These are phyloP conservation scores for Alternaria panax DNA, from an alignment of 2,329 filamentous ascomycete species.

Conservation along the genomic window DNA sequence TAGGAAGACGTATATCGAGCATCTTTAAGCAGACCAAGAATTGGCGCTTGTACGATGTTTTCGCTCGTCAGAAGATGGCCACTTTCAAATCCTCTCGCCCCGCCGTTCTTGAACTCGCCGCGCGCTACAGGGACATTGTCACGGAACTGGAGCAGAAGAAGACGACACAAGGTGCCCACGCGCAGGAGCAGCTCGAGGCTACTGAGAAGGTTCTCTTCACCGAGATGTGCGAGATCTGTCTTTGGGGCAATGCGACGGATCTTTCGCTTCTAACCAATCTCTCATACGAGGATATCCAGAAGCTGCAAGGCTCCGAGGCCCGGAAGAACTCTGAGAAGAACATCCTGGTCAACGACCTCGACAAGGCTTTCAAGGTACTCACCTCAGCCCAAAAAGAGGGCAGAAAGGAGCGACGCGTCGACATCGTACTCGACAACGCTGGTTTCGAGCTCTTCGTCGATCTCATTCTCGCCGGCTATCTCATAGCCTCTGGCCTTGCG, in stretches of 20 bases:
- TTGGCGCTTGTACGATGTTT: slow-evolving; percentile 92
- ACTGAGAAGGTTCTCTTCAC: slow-evolving; percentile 81
- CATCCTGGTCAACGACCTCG: slow-evolving; percentile 87
- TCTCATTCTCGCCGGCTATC: slow-evolving; percentile 87
- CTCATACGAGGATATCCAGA: slow-evolving; percentile 95
- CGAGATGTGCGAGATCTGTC: slow-evolving; percentile 95
- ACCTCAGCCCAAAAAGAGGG: slow-evolving; percentile 69
- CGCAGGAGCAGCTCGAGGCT: slow-evolving; percentile 63
- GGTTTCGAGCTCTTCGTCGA: slow-evolving; percentile 98
- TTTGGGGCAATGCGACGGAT: slow-evolving; percentile 98
- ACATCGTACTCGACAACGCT: slow-evolving; percentile 96
- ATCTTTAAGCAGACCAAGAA: slow-evolving; percentile 77
- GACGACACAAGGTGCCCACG: slow-evolving; percentile 52
- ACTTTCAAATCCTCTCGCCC: slow-evolving; percentile 92
- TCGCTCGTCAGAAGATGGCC: slow-evolving; percentile 85
- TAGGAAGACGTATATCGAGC: slow-evolving; percentile 75
- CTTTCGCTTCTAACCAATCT: slow-evolving; percentile 88
- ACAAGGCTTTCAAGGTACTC: slow-evolving; percentile 72
- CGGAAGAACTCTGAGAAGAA: slow-evolving; percentile 89
- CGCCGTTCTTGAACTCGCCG: slow-evolving; percentile 81
- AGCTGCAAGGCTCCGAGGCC: slow-evolving; percentile 87
- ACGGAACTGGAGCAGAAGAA: slow-evolving; percentile 67
- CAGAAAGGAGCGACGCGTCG: slow-evolving; percentile 75
- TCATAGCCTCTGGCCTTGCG: slow-evolving; percentile 83
- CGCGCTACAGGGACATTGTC: slow-evolving; percentile 78